phyloP scores from a whole-genome alignment of 305 asterid genomes.

The Lippia alba region DNA sequence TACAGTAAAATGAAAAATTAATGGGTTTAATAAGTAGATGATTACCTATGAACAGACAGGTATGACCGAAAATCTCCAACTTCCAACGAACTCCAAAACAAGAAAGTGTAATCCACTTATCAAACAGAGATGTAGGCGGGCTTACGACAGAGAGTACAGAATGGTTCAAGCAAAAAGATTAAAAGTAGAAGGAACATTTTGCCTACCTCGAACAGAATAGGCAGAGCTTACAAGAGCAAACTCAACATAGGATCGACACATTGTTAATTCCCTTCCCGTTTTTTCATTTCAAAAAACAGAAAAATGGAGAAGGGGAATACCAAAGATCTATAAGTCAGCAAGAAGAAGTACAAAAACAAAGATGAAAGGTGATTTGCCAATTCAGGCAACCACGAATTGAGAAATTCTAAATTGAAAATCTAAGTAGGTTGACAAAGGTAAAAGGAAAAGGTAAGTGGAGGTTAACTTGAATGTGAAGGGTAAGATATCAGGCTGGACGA shows the following conservation, averaged over 20 bases:
- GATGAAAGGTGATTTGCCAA: constrained; percentile 27
- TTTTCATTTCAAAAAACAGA: constrained; percentile 62
- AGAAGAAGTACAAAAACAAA: not conserved
- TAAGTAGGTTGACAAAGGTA: constrained; percentile 13
- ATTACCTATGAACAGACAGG: constrained; percentile 62
- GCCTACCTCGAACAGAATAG: constrained; percentile 27
- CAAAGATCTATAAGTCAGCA: constrained; percentile 40
- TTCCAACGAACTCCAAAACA: constrained; percentile 21
- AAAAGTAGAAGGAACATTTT: constrained; percentile 16
- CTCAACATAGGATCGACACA: constrained; percentile 30
- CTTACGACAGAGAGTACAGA: constrained; percentile 29
- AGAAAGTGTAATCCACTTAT: constrained; percentile 30
- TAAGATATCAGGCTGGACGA: constrained; percentile 23
- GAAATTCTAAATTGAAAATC: constrained; percentile 25
- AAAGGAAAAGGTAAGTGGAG: constrained; percentile 16
- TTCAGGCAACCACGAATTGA: constrained; percentile 26
- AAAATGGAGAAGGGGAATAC: constrained; percentile 50
- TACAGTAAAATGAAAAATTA: not conserved
- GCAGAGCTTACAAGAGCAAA: constrained; percentile 31
- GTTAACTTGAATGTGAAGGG: constrained; percentile 31
- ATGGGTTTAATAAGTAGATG: not conserved
- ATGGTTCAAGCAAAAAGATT: constrained; percentile 32
- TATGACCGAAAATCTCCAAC: constrained; percentile 54
- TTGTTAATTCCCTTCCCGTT: constrained; percentile 49
- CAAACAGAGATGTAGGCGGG: constrained; percentile 24